A percentile compares a stretch with the other conserved stretches of the same genome.
Evolutionary conservation across 2,329 filamentous ascomycete species (phyloP).

Genomic region (Chalara sp.): DNA sequence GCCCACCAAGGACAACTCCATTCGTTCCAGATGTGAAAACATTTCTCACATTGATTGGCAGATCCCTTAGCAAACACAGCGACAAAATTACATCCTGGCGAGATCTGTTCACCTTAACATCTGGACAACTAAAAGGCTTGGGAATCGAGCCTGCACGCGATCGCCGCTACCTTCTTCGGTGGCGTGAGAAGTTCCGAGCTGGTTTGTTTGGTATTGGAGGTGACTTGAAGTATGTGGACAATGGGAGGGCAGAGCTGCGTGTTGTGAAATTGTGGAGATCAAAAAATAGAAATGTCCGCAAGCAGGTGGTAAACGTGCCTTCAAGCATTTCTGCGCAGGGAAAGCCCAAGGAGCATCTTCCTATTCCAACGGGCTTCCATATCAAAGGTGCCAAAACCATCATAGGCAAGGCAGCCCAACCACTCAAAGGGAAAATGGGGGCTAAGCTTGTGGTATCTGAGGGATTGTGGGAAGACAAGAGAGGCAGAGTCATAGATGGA

Average conservation of each 20-base stretch:
- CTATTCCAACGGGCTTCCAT: slow-evolving; percentile 56
- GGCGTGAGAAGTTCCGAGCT: slow-evolving; percentile 77
- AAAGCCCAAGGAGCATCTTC: slow-evolving; percentile 32
- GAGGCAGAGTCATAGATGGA: slow-evolving; percentile 89
- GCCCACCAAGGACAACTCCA: slow-evolving; percentile 64
- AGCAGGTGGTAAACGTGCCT: slow-evolving; percentile 53
- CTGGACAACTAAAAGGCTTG: slow-evolving; percentile 69
- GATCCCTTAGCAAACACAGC: slow-evolving; percentile 73
- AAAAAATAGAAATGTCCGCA: slow-evolving; percentile 35
- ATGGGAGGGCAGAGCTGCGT: slow-evolving; percentile 45
- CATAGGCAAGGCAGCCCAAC: slow-evolving; percentile 65
- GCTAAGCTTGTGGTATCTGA: slow-evolving; percentile 67
- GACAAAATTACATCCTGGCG: slow-evolving; percentile 89
- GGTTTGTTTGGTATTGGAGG: slow-evolving; percentile 77
- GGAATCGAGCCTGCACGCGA: slow-evolving; percentile 81
- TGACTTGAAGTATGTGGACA: slow-evolving; percentile 65
- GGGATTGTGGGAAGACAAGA: slow-evolving; percentile 86
- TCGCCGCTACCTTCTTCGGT: slow-evolving; percentile 77
- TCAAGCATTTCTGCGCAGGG: slow-evolving; percentile 33
- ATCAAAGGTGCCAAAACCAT: slow-evolving; percentile 65
- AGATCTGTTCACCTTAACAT: slow-evolving; percentile 75
- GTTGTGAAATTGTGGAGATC: slow-evolving; percentile 33
- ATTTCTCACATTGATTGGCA: slow-evolving; percentile 87
- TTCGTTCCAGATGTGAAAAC: slow-evolving; percentile 80
- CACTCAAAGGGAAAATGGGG: slow-evolving; percentile 56